Base-by-base conservation (phyloP, 2,329 filamentous ascomycete genomes). In the Bertia moriformis region DNA sequence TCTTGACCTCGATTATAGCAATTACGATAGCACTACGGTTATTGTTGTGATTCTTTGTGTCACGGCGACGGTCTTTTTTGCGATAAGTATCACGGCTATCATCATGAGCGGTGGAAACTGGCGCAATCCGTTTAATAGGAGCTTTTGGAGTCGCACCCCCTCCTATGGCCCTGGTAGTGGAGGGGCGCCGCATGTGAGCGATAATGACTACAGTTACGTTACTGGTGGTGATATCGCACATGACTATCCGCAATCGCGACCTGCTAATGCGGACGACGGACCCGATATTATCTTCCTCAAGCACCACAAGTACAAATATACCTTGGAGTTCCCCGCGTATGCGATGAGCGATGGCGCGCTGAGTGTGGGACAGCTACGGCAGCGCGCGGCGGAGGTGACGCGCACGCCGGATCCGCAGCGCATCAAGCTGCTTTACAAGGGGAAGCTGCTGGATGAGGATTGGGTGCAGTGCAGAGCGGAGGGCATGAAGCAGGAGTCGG, bases 341-440 rank as follows among this genome's bases (percentile, higher is more conserved):
- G 56, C 62, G 5, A 66, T 67, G 48, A 59, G 58, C 40, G 63
- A 67, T 43, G 61, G 60, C 5, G 47, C 48, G 14, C 47, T 65
- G 36, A 61, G 52, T 18, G 54, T 67, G 20, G 56, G 58, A 19
- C 52, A 61, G 14, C 44, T 67, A 30, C 51, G 63, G 33, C 48
- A 54, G 29, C 48, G 51, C 4, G 61, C 62, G 12, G 63, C 60
- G 2, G 47, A 52, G 24, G 50, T 51, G 41, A 55, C 58, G 14
- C 52, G 52, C 13, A 55, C 56, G 4, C 41, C 46, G 3, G 49
- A 62, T 38, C 51, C 56, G 13, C 48, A 55, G 29, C 53, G 55
- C 18, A 51, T 67, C 41, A 58, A 57, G 40, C 44, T 67, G 24
- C 50, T 67, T 3, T 67, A 67, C 49, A 67, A 66, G 48, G 62